Conservation (phyloP, 352 stramenopile genomes). For the Thraustochytrium sp. region DNA sequence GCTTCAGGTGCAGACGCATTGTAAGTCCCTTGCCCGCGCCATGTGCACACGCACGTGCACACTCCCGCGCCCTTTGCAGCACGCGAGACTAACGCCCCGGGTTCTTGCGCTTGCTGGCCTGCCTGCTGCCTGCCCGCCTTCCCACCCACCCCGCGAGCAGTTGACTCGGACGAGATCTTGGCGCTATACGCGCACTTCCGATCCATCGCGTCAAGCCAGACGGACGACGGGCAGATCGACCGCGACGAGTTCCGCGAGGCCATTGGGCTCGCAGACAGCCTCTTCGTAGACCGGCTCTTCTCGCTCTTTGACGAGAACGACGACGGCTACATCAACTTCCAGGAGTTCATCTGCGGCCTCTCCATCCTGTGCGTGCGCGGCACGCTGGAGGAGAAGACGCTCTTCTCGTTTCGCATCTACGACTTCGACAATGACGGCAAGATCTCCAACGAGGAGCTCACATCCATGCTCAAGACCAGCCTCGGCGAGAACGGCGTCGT, state of each 20-base stretch:
- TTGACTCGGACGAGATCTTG: slow-evolving; percentile 21
- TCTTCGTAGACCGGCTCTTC: slow-evolving; percentile 33
- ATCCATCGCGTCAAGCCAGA: slow-evolving; percentile 38
- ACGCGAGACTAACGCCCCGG: too few species aligned
- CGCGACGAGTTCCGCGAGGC: slow-evolving; percentile 37
- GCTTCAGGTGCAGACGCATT: slow-evolving; percentile 25
- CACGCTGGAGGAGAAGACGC: slow-evolving; percentile 42
- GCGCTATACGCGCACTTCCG: slow-evolving; percentile 25
- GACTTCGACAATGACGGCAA: slow-evolving; percentile 46
- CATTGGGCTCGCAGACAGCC: slow-evolving; percentile 1
- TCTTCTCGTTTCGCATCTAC: slow-evolving; percentile 42
- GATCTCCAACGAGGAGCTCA: slow-evolving; percentile 44
- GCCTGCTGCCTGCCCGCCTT: too few species aligned
- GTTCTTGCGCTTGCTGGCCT: too few species aligned
- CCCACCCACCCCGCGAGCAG: background rate
- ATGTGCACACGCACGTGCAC: too few species aligned
- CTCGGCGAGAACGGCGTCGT: slow-evolving; percentile 23
- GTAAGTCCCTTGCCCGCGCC: too few species aligned
- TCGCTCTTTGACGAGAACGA: slow-evolving; percentile 40
- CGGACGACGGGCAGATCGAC: slow-evolving; percentile 31
- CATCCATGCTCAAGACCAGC: slow-evolving; percentile 42
- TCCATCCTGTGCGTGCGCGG: slow-evolving; percentile 41
- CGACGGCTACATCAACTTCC: slow-evolving; percentile 42
- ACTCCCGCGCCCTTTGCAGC: too few species aligned
- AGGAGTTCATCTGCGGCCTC: slow-evolving; percentile 39